phyloP scores from a whole-genome alignment of 257 asterid species.

The Agastache rugosa region DNA sequence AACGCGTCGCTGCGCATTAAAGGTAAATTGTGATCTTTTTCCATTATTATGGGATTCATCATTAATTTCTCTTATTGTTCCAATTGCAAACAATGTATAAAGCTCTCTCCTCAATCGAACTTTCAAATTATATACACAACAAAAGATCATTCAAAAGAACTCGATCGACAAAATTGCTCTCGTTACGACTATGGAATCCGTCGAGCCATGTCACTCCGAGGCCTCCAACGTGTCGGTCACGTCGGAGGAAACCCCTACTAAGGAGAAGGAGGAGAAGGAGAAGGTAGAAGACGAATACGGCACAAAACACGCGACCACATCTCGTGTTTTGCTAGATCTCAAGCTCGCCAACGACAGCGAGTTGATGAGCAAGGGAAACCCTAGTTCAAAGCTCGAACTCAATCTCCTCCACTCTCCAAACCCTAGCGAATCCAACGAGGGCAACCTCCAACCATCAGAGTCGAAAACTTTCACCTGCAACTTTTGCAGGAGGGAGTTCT shows the following conservation, averaged over 20 bases:
- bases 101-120: constrained; percentile 16
- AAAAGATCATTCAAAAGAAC: neutral
- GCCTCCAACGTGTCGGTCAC: constrained; percentile 57
- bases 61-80: constrained; percentile 37
- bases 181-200: constrained; percentile 34
- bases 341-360: constrained; percentile 42
- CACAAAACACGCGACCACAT: constrained; percentile 22
- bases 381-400: constrained; percentile 48
- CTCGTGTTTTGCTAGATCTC: constrained; percentile 46
- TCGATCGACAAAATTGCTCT: neutral
- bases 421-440: constrained; percentile 36
- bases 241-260: constrained; percentile 42
- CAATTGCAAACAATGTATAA: constrained; percentile 8
- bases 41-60: constrained; percentile 50
- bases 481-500: constrained; percentile 65
- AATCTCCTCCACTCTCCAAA: constrained; percentile 46
- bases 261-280: constrained; percentile 25
- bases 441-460: constrained; percentile 30
- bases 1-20: constrained; percentile 46
- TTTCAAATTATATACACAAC: neutral
- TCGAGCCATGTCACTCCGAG: constrained; percentile 49
- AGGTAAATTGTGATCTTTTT: constrained; percentile 48
- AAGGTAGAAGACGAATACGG: constrained; percentile 22
- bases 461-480: constrained; percentile 56
- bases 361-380: constrained; percentile 11